phyloP scores from a whole-genome alignment of 495 filamentous ascomycete genomes.

The Chlorociboria aeruginascens region DNA sequence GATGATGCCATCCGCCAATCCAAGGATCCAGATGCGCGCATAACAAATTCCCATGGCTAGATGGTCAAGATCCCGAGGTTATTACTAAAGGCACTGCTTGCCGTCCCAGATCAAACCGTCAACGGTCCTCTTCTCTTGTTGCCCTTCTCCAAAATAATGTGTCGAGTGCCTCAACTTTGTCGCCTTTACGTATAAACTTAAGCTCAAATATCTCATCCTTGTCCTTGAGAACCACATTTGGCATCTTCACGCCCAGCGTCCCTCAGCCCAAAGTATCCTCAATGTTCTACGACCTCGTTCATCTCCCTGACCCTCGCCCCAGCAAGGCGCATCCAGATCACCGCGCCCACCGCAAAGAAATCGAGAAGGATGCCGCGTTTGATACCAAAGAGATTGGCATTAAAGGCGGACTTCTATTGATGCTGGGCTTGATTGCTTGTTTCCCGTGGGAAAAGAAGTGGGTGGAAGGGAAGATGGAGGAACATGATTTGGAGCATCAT shows the following conservation, averaged over 20 bases:
- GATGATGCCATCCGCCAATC: too few relatives aligned
- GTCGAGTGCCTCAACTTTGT: too few relatives aligned
- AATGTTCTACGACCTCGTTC: neutral
- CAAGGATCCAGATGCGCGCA: too few relatives aligned
- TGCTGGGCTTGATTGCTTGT: neutral
- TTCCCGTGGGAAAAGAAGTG: slow-evolving; percentile 4
- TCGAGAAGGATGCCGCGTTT: neutral
- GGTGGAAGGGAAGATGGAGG: neutral
- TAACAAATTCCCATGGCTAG: too few relatives aligned
- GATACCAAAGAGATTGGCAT: neutral
- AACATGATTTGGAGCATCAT: neutral
- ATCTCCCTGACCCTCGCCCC: neutral
- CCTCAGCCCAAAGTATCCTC: neutral
- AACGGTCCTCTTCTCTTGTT: too few relatives aligned
- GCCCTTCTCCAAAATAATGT: too few relatives aligned
- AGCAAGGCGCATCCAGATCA: neutral
- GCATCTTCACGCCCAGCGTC: neutral
- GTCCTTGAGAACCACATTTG: too few relatives aligned
- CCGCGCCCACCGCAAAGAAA: slow-evolving; percentile 2
- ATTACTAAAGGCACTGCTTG: too few relatives aligned
- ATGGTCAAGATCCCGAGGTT: too few relatives aligned
- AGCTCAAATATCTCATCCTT: too few relatives aligned
- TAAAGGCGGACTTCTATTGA: slow-evolving; percentile 1
- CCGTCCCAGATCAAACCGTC: too few relatives aligned
- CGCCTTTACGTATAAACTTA: too few relatives aligned